These are phyloP conservation scores for Dorcoceras hygrometricum DNA, from an alignment of 257 asterid genomes.

Conservation along the genomic window DNA sequence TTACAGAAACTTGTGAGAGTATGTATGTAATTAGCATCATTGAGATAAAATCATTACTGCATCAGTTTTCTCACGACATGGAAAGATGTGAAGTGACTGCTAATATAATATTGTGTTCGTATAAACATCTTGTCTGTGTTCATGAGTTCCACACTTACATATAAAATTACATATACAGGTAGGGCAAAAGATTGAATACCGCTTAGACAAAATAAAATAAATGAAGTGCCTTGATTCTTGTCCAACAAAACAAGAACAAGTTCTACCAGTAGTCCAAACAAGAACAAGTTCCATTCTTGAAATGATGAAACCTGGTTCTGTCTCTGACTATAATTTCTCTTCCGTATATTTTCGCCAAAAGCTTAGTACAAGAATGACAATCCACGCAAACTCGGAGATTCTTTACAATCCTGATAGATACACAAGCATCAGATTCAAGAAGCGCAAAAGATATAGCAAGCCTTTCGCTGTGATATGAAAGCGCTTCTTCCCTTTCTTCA, in stretches of 20 bases:
- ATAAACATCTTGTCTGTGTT: too few relatives aligned
- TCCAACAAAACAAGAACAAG: conserved; percentile 4
- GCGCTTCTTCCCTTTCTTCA: conserved; percentile 61
- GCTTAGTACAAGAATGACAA: conserved; percentile 54
- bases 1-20: neutral
- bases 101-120: too few relatives aligned
- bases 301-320: conserved; percentile 62
- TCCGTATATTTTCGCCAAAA: conserved; percentile 38
- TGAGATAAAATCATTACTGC: too few relatives aligned
- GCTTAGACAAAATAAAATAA: too few relatives aligned
- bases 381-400: conserved; percentile 64
- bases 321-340: conserved; percentile 68
- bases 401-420: conserved; percentile 49
- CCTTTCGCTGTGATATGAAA: conserved; percentile 59
- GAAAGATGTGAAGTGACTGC: too few relatives aligned
- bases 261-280: conserved; percentile 62
- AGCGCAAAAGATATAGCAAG: conserved; percentile 64
- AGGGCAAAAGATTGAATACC: neutral
- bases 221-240: neutral
- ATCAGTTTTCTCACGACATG: too few relatives aligned
- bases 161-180: too few relatives aligned
- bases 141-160: too few relatives aligned
- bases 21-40: neutral
- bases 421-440: conserved; percentile 32
- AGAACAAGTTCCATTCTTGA: conserved; percentile 50